Base-by-base conservation (phyloP, 176 grass and related monocot genomes). In the Musa troglodytarum region DNA sequence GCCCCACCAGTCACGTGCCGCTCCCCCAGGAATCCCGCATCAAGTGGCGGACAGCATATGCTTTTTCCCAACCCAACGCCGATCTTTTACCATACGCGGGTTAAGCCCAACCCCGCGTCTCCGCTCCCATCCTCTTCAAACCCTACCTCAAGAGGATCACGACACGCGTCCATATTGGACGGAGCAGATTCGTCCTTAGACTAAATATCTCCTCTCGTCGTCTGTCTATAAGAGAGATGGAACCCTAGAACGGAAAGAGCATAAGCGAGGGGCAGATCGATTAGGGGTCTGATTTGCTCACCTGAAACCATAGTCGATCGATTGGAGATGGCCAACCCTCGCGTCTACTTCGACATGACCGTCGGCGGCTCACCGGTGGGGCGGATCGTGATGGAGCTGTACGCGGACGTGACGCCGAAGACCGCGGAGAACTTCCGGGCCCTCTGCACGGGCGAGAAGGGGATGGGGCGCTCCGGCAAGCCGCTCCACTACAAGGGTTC, bases 401-500 rank as follows among this genome's bases (percentile, higher is more conserved):
- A 19, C 53, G 72, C 72, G 0, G 72, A 74, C 53, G 21, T 15
- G 2, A 24, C 22, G 10, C 72, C 72, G 11, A 25, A 8, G 72
- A 74, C 72, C 13, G 72, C 72, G 3, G 72, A 74, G 53, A 74
- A 74, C 53, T 74, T 74, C 53, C 72, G 72, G 19, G 72, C 72
- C 11, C 53, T 74, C 11, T 74, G 72, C 53, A 74, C 72, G 23
- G 72, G 72, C 13, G 72, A 74, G 72, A 74, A 74, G 53, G 72
- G 72, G 22, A 11, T 19, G 11, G 72, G 72, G 3, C 72, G 53
- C 12, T 74, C 53, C 23, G 72, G 72, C 21, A 74, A 74, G 72
- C 53, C 22, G 9, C 72, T 74, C 53, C 72, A 74, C 72, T 74
- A 74, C 72, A 74, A 74, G 72, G 72, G 72, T 1, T 74, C 72